Evolutionary conservation across 2,329 filamentous ascomycete species (phyloP).

Genomic region (Aspergillus tubingensis): DNA sequence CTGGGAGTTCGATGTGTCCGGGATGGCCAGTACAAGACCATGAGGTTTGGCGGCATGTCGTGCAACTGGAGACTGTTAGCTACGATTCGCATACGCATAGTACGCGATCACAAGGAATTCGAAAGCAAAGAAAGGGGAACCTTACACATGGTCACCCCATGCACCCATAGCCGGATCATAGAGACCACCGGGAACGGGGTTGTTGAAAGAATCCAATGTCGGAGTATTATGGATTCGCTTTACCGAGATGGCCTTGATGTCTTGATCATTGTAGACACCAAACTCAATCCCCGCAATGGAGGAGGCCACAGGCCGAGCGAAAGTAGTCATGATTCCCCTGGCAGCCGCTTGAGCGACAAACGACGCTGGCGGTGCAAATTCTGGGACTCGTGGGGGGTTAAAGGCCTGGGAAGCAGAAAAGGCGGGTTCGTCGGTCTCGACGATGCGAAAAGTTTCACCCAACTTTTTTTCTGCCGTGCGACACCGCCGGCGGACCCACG

Average conservation of each 20-base stretch:
- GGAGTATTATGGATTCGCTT: constrained; percentile 90
- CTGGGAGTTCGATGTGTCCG: constrained; percentile 92
- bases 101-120: constrained; percentile 1
- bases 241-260: constrained; percentile 87
- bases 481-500: constrained; percentile 32
- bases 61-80: constrained; percentile 62
- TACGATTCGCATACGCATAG: constrained; percentile 11
- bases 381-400: constrained; percentile 17
- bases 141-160: constrained; percentile 81
- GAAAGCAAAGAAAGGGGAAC: constrained; percentile 18
- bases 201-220: constrained; percentile 90
- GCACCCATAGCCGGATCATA: constrained; percentile 91
- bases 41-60: constrained; percentile 85
- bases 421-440: constrained; percentile 33
- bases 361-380: constrained; percentile 32
- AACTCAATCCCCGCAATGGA: constrained; percentile 87
- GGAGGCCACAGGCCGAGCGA: constrained; percentile 76
- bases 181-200: constrained; percentile 85
- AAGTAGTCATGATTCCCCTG: constrained; percentile 46
- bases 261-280: constrained; percentile 74
- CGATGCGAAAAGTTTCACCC: constrained; percentile 36
- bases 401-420: constrained; percentile 24
- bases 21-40: constrained; percentile 86
- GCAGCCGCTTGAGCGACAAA: constrained; percentile 38
- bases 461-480: constrained; percentile 43